phyloP scores from a whole-genome alignment of 805 yeast genomes.

The Candida silvatica region DNA sequence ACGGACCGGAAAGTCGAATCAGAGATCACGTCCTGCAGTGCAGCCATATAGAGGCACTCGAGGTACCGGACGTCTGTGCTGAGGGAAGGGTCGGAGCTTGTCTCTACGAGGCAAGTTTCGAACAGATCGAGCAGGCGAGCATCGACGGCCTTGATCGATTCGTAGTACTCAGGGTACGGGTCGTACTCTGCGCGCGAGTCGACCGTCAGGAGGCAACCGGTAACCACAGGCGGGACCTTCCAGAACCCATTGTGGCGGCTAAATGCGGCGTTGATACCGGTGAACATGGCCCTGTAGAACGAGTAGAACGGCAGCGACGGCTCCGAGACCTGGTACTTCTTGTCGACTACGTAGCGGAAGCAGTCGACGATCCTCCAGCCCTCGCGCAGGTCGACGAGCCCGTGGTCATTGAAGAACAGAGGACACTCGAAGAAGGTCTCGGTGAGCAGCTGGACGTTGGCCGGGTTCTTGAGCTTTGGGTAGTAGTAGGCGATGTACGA shows the following conservation, averaged over 20 bases:
- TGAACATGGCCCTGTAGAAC: constrained; percentile 26
- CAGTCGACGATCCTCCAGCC: constrained; percentile 37
- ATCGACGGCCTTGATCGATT: constrained; percentile 17
- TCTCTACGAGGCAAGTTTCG: constrained; percentile 5
- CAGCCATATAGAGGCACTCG: constrained; percentile 1
- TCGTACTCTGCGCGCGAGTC: constrained; percentile 17
- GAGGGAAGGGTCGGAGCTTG: not conserved
- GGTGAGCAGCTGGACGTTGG: constrained; percentile 36
- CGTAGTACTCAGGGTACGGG: constrained; percentile 17
- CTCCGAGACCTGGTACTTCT: constrained; percentile 36
- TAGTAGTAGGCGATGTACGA: constrained; percentile 43
- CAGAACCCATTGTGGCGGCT: constrained; percentile 20
- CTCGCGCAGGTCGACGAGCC: constrained; percentile 21
- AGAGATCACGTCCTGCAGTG: not conserved
- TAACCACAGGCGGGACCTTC: constrained; percentile 38
- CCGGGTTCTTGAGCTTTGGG: constrained; percentile 39
- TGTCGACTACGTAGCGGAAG: constrained; percentile 35
- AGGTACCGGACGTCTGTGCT: constrained; percentile 6
- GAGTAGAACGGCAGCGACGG: constrained; percentile 38
- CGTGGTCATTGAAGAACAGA: constrained; percentile 19
- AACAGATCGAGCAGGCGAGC: constrained; percentile 6
- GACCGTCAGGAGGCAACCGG: constrained; percentile 35
- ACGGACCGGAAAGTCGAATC: constrained; percentile 2
- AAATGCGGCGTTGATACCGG: constrained; percentile 1
- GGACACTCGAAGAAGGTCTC: constrained; percentile 37